Base-by-base conservation (phyloP, 805 yeast genomes). In the Isabelozyma pseudorhagii region DNA sequence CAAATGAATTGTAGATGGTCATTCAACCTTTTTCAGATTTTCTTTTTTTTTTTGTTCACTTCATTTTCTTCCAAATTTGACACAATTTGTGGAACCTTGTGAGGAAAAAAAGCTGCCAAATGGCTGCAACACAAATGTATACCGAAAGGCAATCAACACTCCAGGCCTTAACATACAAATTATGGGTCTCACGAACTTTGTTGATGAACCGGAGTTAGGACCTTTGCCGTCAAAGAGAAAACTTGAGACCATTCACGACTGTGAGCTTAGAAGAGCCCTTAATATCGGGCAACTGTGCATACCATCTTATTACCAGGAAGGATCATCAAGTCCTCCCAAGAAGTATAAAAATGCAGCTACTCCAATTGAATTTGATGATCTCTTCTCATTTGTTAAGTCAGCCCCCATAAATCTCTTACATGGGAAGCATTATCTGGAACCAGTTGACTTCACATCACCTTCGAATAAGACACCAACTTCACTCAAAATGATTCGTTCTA, bases 51-150 rank as follows among this genome's bases (percentile, higher is more conserved):
- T 21, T 21, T 21, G 25, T 21, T 21, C 25, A 21, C 25, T 21
- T 21, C 25, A 21, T 31, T 31, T 13, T 3, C n/a, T 31, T 31
- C 36, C 36, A 9, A 31, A 31, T 31, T 13, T 31, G 36, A 31
- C 3, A 10, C 25, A 21, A 21, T 10, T 31, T 31, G 36, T 31
- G 36, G 36, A 31, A 13, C 25, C 6, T 31, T 8, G 36, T 5
- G 36, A 13, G n/a, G n/a, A 31, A 31, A 31, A 31, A 10, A 31
- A 31, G 36, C 36, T 31, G 36, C 36, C 44, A 52, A 52, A 47
- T 51, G 52, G 57, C 51, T 55, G 60, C 59, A 55, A 54, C 60
- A 55, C 58, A 54, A 54, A 51, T 41, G 42, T 51, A 15, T 39
- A 40, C 31, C 17, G 18, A 42, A 18, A 38, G 15, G 14, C 9